Evolutionary conservation across 2,329 filamentous ascomycete species (phyloP).

Genomic region (Pseudocercospora pini-densiflorae): DNA sequence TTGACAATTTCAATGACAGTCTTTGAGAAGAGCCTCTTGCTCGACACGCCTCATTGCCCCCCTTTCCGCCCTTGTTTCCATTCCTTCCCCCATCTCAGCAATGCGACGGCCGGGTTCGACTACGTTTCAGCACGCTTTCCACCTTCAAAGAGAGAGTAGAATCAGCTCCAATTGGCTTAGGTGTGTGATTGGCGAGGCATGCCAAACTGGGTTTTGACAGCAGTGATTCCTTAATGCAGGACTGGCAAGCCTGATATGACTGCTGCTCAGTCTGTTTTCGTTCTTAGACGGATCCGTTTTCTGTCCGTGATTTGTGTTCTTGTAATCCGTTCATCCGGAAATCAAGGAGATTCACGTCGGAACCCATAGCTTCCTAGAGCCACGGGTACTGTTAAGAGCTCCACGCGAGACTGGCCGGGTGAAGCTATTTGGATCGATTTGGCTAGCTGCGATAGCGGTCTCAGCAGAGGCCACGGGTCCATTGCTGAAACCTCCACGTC

Average conservation of each 20-base stretch:
- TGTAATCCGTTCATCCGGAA: constrained; percentile 17
- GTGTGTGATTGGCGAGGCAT: background rate
- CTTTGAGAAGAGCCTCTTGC: background rate
- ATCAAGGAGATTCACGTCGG: constrained; percentile 33
- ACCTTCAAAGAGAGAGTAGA: background rate
- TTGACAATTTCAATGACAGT: constrained; percentile 4
- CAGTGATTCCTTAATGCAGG: background rate
- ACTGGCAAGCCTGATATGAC: background rate
- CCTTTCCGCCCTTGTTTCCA: background rate
- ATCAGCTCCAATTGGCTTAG: background rate
- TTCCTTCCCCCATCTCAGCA: background rate
- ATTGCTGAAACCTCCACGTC: constrained; percentile 29
- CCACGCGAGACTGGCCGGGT: constrained; percentile 37
- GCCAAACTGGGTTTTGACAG: background rate
- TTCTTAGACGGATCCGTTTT: background rate
- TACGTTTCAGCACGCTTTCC: background rate
- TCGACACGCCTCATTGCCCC: background rate
- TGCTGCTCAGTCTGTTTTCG: background rate
- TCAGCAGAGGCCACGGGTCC: constrained; percentile 10
- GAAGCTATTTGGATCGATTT: constrained; percentile 46
- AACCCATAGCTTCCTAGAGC: constrained; percentile 42
- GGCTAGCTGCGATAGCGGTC: constrained; percentile 24
- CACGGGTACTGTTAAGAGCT: constrained; percentile 32
- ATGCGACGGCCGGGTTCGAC: background rate
- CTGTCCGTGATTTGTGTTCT: background rate